Evolutionary conservation across 2,329 filamentous ascomycete species (phyloP).

Genomic region (Penicillium decumbens): DNA sequence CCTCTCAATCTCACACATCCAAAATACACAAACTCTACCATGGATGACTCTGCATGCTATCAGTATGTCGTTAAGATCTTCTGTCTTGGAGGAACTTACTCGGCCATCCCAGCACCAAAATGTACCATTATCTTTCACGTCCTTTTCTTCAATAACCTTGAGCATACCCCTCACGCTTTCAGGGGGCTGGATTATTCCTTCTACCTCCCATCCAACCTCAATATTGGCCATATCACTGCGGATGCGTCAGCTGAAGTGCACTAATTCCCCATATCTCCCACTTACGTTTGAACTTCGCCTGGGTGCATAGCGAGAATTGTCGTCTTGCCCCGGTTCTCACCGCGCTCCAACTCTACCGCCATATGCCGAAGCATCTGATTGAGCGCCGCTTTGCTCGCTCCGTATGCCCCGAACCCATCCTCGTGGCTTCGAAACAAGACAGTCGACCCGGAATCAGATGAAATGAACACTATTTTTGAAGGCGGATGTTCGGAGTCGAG

Average conservation of each 20-base stretch:
- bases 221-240: slow-evolving; percentile 52
- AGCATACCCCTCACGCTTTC: slow-evolving; percentile 51
- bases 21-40: neutral
- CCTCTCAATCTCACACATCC: neutral
- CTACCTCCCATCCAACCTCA: slow-evolving; percentile 49
- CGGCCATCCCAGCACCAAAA: slow-evolving; percentile 56
- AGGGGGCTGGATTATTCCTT: slow-evolving; percentile 49
- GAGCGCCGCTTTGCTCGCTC: slow-evolving; percentile 54
- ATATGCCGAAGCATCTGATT: slow-evolving; percentile 56
- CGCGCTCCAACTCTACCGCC: slow-evolving; percentile 52
- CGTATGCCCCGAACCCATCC: slow-evolving; percentile 57
- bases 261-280: neutral
- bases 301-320: slow-evolving; percentile 55
- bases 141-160: slow-evolving; percentile 49
- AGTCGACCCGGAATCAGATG: slow-evolving; percentile 53
- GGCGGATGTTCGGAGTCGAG: slow-evolving; percentile 41
- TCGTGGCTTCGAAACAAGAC: slow-evolving; percentile 51
- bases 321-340: slow-evolving; percentile 43
- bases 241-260: neutral
- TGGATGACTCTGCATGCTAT: neutral
- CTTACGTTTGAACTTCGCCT: slow-evolving; percentile 52
- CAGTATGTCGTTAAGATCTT: neutral
- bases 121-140: slow-evolving; percentile 49
- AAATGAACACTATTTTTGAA: slow-evolving; percentile 54
- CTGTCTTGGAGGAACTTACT: slow-evolving; percentile 29